Evolutionary conservation across 331 rosid genomes (phyloP).

Genomic region (Saraca asoca): DNA sequence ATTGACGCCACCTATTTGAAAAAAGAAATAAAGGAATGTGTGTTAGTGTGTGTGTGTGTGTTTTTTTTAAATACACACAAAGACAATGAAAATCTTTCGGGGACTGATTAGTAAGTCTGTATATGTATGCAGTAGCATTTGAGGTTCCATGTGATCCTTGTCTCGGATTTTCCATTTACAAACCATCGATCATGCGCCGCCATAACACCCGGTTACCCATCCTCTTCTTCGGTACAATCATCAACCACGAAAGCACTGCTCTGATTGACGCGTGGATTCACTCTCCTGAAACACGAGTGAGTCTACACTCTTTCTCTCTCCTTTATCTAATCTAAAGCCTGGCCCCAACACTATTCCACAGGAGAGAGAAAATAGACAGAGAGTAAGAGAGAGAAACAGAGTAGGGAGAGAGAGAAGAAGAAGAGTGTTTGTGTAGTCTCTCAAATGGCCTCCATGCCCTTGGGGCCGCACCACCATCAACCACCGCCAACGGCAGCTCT

Average conservation of each 20-base stretch:
- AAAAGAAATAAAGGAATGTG: no score
- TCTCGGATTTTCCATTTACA: no score
- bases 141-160: no score
- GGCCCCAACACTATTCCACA: constrained; percentile 33
- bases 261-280: constrained; percentile 23
- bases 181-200: no score
- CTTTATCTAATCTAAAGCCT: constrained; percentile 30
- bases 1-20: no score
- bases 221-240: not conserved
- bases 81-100: no score
- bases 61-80: no score
- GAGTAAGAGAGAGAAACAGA: constrained; percentile 27
- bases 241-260: not conserved
- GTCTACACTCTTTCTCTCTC: constrained; percentile 15
- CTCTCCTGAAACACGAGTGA: not conserved
- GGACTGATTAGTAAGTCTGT: no score
- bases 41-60: no score
- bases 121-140: no score
- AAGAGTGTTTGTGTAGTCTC: constrained; percentile 32
- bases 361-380: constrained; percentile 30
- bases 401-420: not conserved
- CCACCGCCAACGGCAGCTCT: constrained; percentile 46
- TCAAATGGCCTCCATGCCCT: constrained; percentile 71
- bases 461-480: constrained; percentile 66
- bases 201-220: no score